Evolutionary conservation across 352 stramenopile genomes (phyloP).

Genomic region (Phytopythium ostracodes): DNA sequence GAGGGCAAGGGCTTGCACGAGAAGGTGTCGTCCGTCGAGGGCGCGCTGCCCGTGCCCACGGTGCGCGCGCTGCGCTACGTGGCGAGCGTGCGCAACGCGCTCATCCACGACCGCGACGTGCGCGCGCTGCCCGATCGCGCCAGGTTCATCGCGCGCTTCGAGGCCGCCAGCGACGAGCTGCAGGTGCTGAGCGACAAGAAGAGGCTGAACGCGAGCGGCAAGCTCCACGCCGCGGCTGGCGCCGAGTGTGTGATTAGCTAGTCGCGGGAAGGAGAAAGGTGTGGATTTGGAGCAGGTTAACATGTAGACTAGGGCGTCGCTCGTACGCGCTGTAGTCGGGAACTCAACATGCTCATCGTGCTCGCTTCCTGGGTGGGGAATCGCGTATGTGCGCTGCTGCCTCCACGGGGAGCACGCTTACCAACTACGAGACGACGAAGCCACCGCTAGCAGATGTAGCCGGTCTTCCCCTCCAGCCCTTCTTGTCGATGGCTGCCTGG

Average conservation of each 20-base stretch:
- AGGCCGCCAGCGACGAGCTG: slow-evolving; percentile 57
- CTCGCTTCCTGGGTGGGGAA: too few species aligned
- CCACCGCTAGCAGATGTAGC: neutral
- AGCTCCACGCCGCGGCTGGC: neutral
- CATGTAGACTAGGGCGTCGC: neutral
- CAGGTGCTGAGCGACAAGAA: slow-evolving; percentile 58
- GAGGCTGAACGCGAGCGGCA: slow-evolving; percentile 19
- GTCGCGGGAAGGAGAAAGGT: neutral
- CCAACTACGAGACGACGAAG: neutral
- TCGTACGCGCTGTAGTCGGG: too few species aligned
- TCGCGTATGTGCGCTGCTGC: too few species aligned
- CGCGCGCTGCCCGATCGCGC: slow-evolving; percentile 47
- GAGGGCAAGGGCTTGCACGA: slow-evolving; percentile 73
- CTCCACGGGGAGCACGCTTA: too few species aligned
- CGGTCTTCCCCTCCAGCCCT: too few species aligned
- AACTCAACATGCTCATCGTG: too few species aligned
- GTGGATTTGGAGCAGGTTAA: too few species aligned
- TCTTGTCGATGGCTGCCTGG: too few species aligned
- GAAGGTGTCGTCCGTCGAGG: slow-evolving; percentile 48
- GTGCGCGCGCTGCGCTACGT: slow-evolving; percentile 72
- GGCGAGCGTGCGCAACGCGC: slow-evolving; percentile 73
- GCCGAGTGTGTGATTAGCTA: neutral
- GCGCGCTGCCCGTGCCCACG: slow-evolving; percentile 36
- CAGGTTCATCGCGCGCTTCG: slow-evolving; percentile 61
- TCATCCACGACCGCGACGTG: slow-evolving; percentile 77